Evolutionary conservation across 345 rosid genomes (phyloP), one percentile per base, ranked within the genome.

Genomic region (Rhodomyrtus tomentosa): DNA sequence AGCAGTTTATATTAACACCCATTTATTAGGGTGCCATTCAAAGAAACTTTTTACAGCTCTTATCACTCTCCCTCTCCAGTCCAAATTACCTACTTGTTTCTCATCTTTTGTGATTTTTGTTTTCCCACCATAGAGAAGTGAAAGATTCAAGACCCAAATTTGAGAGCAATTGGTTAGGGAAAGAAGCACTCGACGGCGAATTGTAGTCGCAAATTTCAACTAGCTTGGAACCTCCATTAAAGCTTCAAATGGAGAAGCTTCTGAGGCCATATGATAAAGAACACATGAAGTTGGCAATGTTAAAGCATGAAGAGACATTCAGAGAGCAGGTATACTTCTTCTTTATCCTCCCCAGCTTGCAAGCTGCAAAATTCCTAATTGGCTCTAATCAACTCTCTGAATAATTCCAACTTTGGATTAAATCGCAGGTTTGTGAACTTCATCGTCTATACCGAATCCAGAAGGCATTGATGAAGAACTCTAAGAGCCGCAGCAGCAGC

Each of bases 251-350:
- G 99, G 98, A 92, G 94, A 95, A 92, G 89, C 86, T 91, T 83
- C 90, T 93, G 51, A 86, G 91, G 86, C 93, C 95, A 58, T 91
- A 91, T 87, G 98, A 94, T 68, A 94, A 91, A 92, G 97, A 95
- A 84, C 89, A 74, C 92, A 94, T 97, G 99, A 95, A 91, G 91
- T 87, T 92, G 96, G 98, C 96, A 87, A 97, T 97, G 92, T 88
- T 97, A 62, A 94, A 94, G 88, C 99, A 97, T 84, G 99, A 97
- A 91, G 93, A 97, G 92, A 97, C 98, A 55, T 97, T 97, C 92
- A 97, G 91, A 91, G 90, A 94, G 84, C 99, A 97, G 99, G 99
- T 94, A 85, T 32, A 68, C 79, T 36, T 68, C 45, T 55, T 55
- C 58, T 20, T 68, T 45, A 68, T 36, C 79, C 79, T 68, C 13